Percentiles rank a stretch among this genome's conserved stretches.
Evolutionary conservation across 108 stramenopile genomes (phyloP).

Genomic region (Mediolabrus comicus): DNA sequence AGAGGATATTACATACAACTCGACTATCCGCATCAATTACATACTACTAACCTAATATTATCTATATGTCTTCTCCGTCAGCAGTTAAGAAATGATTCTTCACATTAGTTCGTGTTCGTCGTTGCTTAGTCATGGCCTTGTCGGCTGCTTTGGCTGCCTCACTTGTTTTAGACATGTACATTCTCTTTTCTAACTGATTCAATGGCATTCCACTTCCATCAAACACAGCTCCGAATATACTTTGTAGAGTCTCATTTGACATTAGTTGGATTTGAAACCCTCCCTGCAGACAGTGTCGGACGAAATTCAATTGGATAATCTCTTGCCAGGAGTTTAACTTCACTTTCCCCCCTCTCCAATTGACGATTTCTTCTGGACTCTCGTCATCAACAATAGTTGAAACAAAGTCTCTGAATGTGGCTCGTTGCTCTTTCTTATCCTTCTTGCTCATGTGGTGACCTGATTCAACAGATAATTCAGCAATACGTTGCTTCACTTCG

Average conservation of each 20-base stretch:
- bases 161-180: slow-evolving; percentile 69
- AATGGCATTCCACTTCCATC: slow-evolving; percentile 26
- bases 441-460: slow-evolving; percentile 80
- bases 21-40: background rate
- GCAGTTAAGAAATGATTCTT: slow-evolving; percentile 81
- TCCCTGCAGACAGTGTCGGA: slow-evolving; percentile 81
- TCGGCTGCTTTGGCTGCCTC: slow-evolving; percentile 74
- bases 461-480: slow-evolving; percentile 68
- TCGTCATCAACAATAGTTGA: slow-evolving; percentile 82
- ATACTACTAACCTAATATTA: background rate
- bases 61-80: slow-evolving; percentile 67
- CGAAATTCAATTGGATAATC: slow-evolving; percentile 75
- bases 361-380: slow-evolving; percentile 50
- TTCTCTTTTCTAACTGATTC: slow-evolving; percentile 79
- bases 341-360: slow-evolving; percentile 68
- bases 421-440: slow-evolving; percentile 75
- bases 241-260: slow-evolving; percentile 77
- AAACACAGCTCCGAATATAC: slow-evolving; percentile 68
- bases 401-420: slow-evolving; percentile 82
- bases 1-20: background rate
- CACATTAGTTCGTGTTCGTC: slow-evolving; percentile 67
- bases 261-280: slow-evolving; percentile 82
- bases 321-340: slow-evolving; percentile 68
- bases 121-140: slow-evolving; percentile 58
- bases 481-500: slow-evolving; percentile 73